Conservation (phyloP, 1,284 basidiomycete genomes). For the Malassezia yamatoensis region DNA sequence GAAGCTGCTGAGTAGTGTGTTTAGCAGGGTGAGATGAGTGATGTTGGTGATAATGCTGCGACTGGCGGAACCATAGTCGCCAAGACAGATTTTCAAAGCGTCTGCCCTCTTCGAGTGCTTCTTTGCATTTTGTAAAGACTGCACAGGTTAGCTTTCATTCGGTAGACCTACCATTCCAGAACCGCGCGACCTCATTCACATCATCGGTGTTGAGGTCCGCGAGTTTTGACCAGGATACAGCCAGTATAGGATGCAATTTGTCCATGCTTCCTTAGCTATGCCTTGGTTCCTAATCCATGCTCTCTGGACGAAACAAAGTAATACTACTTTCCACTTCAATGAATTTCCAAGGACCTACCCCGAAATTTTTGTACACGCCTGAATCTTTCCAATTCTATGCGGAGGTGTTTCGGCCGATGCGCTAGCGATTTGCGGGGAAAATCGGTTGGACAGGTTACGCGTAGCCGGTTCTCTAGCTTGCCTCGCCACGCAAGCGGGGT, state of each 20-base stretch:
- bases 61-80: conserved; percentile 68
- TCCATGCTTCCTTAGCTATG: background rate
- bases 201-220: conserved; percentile 5
- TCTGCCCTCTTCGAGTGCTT: conserved; percentile 63
- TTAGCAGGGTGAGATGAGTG: background rate
- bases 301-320: background rate
- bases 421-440: background rate
- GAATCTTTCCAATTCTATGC: too few relatives aligned
- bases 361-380: background rate
- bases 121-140: conserved; percentile 77
- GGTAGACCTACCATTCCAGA: conserved; percentile 9
- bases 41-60: background rate
- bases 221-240: background rate
- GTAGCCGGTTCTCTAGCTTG: too few relatives aligned
- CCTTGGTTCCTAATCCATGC: background rate
- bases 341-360: background rate
- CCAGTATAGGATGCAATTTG: background rate
- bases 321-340: background rate
- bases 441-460: background rate
- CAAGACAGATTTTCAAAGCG: conserved; percentile 75
- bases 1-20: background rate
- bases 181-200: conserved; percentile 1
- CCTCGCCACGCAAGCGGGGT: too few relatives aligned
- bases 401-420: background rate
- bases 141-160: background rate